Percentiles rank a stretch among this genome's conserved stretches.
These are phyloP conservation scores for Suillus fuscotomentosus DNA, from an alignment of 768 basidiomycete genomes.

Conservation along the genomic window DNA sequence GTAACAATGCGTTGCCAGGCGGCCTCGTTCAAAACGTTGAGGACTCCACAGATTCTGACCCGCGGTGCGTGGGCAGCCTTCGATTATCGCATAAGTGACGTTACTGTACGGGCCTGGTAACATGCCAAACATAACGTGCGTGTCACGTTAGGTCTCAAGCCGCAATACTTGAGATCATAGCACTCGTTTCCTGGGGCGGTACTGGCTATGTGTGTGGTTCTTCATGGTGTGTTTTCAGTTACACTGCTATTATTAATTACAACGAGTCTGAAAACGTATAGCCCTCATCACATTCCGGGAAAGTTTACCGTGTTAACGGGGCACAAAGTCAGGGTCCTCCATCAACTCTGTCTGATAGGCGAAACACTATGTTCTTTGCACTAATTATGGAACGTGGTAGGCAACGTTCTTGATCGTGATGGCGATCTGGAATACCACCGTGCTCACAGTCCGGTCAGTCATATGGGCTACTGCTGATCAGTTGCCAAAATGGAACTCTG, in stretches of 20 bases:
- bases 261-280: background rate
- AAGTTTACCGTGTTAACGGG: background rate
- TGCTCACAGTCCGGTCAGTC: background rate
- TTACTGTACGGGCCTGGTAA: background rate
- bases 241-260: background rate
- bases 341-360: background rate
- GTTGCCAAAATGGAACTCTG: background rate
- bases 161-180: background rate
- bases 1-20: background rate
- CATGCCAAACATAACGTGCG: background rate
- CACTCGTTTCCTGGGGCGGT: background rate
- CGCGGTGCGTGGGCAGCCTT: background rate
- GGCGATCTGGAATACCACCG: background rate
- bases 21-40: background rate
- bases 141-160: background rate
- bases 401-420: background rate
- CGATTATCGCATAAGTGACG: background rate
- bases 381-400: background rate
- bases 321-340: background rate
- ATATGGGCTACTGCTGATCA: background rate
- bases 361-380: background rate
- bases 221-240: background rate
- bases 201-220: background rate
- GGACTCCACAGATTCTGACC: background rate
- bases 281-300: background rate